phyloP scores from a whole-genome alignment of 495 filamentous ascomycete species.

The Trichoderma gamsii region DNA sequence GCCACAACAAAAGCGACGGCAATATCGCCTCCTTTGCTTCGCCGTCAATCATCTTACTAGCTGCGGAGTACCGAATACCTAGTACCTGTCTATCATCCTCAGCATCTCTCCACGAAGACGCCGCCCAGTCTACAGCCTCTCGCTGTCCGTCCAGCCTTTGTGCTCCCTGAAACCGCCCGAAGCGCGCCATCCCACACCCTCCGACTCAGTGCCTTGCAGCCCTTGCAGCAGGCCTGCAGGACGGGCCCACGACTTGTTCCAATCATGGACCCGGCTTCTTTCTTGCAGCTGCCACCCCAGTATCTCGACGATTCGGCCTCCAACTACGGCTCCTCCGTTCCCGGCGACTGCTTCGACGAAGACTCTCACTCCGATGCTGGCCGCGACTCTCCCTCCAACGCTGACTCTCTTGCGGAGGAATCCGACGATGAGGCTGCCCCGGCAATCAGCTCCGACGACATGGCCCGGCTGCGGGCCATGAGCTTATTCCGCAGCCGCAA shows the following conservation, averaged over 20 bases:
- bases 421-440: conserved; percentile 4
- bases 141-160: background rate
- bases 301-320: background rate
- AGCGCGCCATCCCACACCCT: conserved; percentile 4
- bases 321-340: conserved; percentile 10
- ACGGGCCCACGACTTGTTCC: background rate
- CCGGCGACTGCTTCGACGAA: conserved; percentile 13
- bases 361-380: background rate
- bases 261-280: background rate
- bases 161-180: background rate
- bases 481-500: background rate
- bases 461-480: conserved; percentile 7
- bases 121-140: background rate
- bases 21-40: no score
- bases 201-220: conserved; percentile 12
- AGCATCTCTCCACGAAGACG: background rate
- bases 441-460: background rate
- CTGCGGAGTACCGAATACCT: background rate
- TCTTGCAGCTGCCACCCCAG: conserved; percentile 11
- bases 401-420: conserved; percentile 6
- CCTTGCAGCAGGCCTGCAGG: conserved; percentile 13
- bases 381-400: background rate
- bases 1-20: background rate
- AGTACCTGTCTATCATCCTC: background rate
- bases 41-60: no score